Conservation (phyloP, 164 flowering plant genomes). For the Cinnamomum micranthum region DNA sequence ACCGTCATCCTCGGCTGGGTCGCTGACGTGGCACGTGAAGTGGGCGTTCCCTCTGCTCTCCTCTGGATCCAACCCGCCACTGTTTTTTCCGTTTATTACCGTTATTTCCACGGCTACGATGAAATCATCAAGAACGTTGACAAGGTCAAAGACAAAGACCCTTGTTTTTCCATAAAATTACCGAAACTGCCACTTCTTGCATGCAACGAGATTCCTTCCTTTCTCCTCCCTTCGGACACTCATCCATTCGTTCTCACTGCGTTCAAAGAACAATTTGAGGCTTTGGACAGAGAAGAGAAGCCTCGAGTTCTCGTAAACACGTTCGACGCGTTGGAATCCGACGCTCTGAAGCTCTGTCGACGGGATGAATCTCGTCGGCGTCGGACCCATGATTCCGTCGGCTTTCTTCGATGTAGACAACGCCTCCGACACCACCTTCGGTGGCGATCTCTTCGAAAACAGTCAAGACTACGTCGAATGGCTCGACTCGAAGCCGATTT, state of each 20-base stretch:
- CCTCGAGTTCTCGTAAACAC: slow-evolving; percentile 36
- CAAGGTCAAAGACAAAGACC: slow-evolving; percentile 3
- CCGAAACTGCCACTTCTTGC: slow-evolving; percentile 31
- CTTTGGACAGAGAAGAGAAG: slow-evolving; percentile 8
- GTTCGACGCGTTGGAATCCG: slow-evolving; percentile 34
- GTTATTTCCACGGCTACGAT: slow-evolving; percentile 29
- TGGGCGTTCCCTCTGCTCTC: slow-evolving; percentile 26
- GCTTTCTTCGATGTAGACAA: slow-evolving; percentile 19
- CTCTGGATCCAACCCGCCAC: slow-evolving; percentile 45
- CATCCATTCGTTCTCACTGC: background rate
- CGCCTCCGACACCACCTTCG: background rate
- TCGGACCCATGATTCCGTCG: slow-evolving; percentile 45
- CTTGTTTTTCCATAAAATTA: slow-evolving; percentile 14
- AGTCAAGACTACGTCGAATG: slow-evolving; percentile 18
- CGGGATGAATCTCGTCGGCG: slow-evolving; percentile 12
- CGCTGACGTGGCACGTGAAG: slow-evolving; percentile 30
- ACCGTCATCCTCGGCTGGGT: slow-evolving; percentile 44
- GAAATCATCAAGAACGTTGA: slow-evolving; percentile 3
- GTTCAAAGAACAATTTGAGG: slow-evolving; percentile 19
- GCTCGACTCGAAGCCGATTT: slow-evolving; percentile 23
- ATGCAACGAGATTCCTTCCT: slow-evolving; percentile 33
- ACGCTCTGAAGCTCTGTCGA: slow-evolving; percentile 24
- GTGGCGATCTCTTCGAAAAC: background rate
- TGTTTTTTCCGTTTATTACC: slow-evolving; percentile 32
- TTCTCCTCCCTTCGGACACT: slow-evolving; percentile 15